Evolutionary conservation across 78 protist species (phyloP), one percentile per base, ranked within the genome.

Genomic region (Polysphondylium violaceum): DNA sequence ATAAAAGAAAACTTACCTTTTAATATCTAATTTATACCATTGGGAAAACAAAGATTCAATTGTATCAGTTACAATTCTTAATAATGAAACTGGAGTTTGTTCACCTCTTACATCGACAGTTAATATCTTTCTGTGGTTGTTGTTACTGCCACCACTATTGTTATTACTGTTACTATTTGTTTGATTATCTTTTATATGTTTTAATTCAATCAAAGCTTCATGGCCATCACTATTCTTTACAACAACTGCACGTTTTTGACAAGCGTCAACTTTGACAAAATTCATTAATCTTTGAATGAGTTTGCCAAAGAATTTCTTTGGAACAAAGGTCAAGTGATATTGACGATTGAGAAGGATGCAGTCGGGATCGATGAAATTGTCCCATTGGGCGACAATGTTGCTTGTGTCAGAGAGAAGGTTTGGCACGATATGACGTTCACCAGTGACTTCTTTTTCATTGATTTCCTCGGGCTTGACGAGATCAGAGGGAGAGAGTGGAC

Each of bases 21-120:
- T 69, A 71, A 83, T 83, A 69, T 83, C 73, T 47, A 83, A 59
- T 83, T 59, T 83, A 44, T 83, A 83, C 91, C 91, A 83, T 83
- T 83, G 91, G 27, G 79, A 55, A 41, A 83, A 83, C n/a, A 83
- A 33, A 12, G 91, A 83, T 83, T 83, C 91, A 43, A 83, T 83
- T 19, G 91, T 83, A 65, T 83, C 91, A 17, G 91, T 83, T 19
- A 83, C 41, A 41, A 83, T 69, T 33, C 91, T 56, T 31, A 83
- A 56, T 44, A 83, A 58, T 7, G 44, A 35, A 41, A 83, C 91
- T 17, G 91, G 91, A 5, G 74, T 56, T 3, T 53, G 67, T 16
- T 55, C 6, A 67, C 91, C 91, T 50, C 91, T 60, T 19, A 83
- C 91, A 59, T 83, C 74, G n/a, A 83, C 91, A n/a, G 68, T 69